Evolutionary conservation across 164 flowering plant genomes (phyloP).

Genomic region (Magnolia changhungtana): DNA sequence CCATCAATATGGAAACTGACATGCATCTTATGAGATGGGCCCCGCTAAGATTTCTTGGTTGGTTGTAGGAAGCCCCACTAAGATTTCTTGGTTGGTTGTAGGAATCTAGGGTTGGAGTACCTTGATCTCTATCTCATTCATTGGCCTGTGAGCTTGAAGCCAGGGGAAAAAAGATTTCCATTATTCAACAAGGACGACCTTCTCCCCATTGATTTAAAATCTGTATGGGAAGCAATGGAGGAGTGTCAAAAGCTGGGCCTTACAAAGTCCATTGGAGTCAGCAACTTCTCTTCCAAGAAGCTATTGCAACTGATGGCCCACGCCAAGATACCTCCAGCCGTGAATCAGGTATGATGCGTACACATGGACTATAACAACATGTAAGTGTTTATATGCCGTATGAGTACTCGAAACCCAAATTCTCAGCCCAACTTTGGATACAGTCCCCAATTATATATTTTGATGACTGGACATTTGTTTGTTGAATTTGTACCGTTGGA

Average conservation of each 20-base stretch:
- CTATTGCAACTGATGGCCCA: slow-evolving; percentile 6
- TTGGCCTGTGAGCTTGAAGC: slow-evolving; percentile 10
- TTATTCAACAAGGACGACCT: slow-evolving; percentile 2
- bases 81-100: neutral
- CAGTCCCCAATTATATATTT: too few species aligned
- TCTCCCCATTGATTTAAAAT: slow-evolving; percentile 9
- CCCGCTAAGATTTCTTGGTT: too few species aligned
- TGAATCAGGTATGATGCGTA: slow-evolving; percentile 8
- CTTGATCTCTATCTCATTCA: slow-evolving; percentile 19
- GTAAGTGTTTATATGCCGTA: too few species aligned
- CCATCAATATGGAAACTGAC: too few species aligned
- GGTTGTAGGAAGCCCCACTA: too few species aligned
- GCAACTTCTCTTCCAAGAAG: slow-evolving; percentile 23
- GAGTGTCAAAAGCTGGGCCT: slow-evolving; percentile 18
- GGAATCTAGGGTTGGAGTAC: slow-evolving; percentile 14
- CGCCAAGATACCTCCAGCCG: slow-evolving; percentile 18
- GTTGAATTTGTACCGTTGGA: too few species aligned
- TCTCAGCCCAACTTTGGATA: too few species aligned
- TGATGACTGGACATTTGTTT: too few species aligned
- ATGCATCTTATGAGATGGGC: too few species aligned
- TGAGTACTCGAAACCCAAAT: too few species aligned
- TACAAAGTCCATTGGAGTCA: slow-evolving; percentile 19
- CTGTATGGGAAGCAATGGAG: slow-evolving; percentile 18
- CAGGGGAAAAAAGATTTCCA: neutral
- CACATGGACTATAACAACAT: too few species aligned